Conservation (phyloP, 345 rosid species). For the Euclidium syriacum region DNA sequence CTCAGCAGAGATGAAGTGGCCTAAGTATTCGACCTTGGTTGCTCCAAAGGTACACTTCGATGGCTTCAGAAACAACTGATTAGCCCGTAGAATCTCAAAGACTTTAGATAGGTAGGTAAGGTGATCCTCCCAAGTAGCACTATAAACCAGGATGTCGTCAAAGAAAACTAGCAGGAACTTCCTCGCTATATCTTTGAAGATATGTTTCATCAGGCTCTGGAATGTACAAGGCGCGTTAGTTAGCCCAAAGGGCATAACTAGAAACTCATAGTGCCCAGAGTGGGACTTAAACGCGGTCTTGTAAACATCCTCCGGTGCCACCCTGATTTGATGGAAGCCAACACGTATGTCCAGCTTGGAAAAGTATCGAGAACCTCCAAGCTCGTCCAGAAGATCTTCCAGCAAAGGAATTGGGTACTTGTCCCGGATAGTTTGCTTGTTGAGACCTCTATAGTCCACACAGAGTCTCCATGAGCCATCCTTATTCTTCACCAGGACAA, state of each 20-base stretch:
- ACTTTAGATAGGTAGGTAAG: too few species aligned
- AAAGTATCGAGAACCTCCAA: not conserved
- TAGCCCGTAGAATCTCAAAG: not conserved
- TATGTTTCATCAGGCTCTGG: not conserved
- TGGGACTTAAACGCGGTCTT: not conserved
- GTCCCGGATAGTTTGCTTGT: not conserved
- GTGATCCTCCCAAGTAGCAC: not conserved
- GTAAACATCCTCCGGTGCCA: not conserved
- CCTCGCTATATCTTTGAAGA: not conserved
- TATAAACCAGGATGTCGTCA: not conserved
- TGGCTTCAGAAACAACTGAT: not conserved
- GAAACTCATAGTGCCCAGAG: not conserved
- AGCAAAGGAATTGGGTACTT: not conserved
- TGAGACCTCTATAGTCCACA: not conserved
- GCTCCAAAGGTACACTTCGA: not conserved
- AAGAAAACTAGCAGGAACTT: not conserved
- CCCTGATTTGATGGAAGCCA: not conserved
- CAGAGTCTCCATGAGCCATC: not conserved
- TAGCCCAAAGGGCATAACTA: not conserved
- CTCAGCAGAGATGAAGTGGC: not conserved
- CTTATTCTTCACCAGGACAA: not conserved
- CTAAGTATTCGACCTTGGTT: not conserved
- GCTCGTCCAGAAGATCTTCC: not conserved
- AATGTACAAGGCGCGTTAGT: not conserved
- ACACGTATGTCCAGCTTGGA: not conserved